Conservation (phyloP, 2,329 filamentous ascomycete genomes). For the Pezicula neosporulosa region DNA sequence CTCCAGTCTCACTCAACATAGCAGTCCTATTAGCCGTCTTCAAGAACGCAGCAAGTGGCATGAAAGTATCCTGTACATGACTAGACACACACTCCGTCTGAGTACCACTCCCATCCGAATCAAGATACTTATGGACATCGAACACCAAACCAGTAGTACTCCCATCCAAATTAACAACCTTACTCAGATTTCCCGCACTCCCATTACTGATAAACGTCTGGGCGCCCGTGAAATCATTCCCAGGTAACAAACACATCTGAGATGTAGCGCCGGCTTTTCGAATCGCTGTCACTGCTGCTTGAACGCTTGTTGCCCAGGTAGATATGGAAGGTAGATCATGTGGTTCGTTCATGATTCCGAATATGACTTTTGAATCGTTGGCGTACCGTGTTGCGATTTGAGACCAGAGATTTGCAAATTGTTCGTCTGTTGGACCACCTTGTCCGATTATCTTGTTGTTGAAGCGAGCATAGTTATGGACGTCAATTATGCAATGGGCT, state of each 20-base stretch:
- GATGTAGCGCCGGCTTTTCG: slow-evolving; percentile 57
- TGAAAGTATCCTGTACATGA: slow-evolving; percentile 44
- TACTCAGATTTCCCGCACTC: slow-evolving; percentile 46
- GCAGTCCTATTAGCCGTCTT: slow-evolving; percentile 43
- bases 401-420: slow-evolving; percentile 56
- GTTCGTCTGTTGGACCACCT: slow-evolving; percentile 56
- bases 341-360: slow-evolving; percentile 70
- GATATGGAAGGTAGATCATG: slow-evolving; percentile 55
- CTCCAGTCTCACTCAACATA: slow-evolving; percentile 51
- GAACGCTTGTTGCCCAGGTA: slow-evolving; percentile 57
- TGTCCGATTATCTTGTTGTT: slow-evolving; percentile 62
- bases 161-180: slow-evolving; percentile 56
- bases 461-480: slow-evolving; percentile 58
- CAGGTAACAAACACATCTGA: slow-evolving; percentile 60
- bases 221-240: slow-evolving; percentile 54
- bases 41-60: slow-evolving; percentile 42
- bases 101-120: slow-evolving; percentile 53
- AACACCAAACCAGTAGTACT: slow-evolving; percentile 52
- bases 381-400: slow-evolving; percentile 57
- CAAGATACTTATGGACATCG: slow-evolving; percentile 60
- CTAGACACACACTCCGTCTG: slow-evolving; percentile 49
- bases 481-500: slow-evolving; percentile 56
- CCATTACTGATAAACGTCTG: slow-evolving; percentile 44
- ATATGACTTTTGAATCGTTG: slow-evolving; percentile 48
- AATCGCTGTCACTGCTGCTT: slow-evolving; percentile 62